Base-by-base conservation (phyloP, 2,329 filamentous ascomycete genomes). In the Hypoxylon sp. region DNA sequence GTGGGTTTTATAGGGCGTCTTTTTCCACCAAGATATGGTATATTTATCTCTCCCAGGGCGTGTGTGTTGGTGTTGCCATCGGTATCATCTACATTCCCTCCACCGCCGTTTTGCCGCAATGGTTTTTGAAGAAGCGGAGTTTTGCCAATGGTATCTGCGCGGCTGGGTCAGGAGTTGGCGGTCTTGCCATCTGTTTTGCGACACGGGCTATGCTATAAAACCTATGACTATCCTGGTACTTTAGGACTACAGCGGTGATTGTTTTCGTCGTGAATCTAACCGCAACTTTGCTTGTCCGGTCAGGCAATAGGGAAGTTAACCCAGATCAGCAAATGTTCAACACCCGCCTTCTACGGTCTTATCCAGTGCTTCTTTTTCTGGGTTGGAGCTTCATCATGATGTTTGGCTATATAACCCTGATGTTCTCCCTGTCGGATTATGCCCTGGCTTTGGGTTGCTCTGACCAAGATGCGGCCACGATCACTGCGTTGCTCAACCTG, bases 371-470 rank as follows among this genome's bases (percentile, higher is more conserved):
- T 1, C 20, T 37, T 4, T 12, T 37, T 15, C 5, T 26, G 9
- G 34, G 20, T n/a, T 37, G 34, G 34, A 37, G 34, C 34, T 37
- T 37, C 34, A 21, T 37, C 11, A 15, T 37, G 20, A 37, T 37
- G 34, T 37, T 37, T 12, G 34, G 34, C 12, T 37, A 37, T 16
- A 26, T 37, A 7, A 37, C 20, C 12, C 20, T 37, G 7, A 26
- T 25, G 20, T 37, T 37, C 12, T 37, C 34, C n/a, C 21, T 37
- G n/a, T 25, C 34, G 34, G 34, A 37, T 26, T 37, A 37, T 25
- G 12, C 34, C 6, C n/a, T 37, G 12, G 34, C 34, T 26, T 15
- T 37, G 13, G 34, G 34, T 4, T 21, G 34, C 8, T 37, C 34
- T 3, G 34, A 37, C 7, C 34, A 25, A 11, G 34, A 37, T 12